Evolutionary conservation across 345 rosid species (phyloP).

Genomic region (Luvunga scandens): DNA sequence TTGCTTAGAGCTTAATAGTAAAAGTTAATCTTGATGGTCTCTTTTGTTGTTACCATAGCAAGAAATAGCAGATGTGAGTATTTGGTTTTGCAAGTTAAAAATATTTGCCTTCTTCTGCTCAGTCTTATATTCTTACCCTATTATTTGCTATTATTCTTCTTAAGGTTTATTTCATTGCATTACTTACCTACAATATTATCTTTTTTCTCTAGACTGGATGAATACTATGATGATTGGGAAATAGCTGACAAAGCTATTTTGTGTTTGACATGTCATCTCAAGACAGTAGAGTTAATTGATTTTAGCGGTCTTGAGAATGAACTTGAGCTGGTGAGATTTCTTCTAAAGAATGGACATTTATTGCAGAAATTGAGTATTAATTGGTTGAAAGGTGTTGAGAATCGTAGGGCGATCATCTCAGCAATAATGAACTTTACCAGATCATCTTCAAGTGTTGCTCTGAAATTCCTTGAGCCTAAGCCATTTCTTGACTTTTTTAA

Average conservation of each 20-base stretch:
- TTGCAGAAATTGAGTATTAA: neutral
- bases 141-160: neutral
- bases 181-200: neutral
- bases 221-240: neutral
- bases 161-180: neutral
- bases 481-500: neutral
- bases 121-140: neutral
- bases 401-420: neutral
- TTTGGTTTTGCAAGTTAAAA: neutral
- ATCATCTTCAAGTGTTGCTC: neutral
- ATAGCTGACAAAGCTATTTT: neutral
- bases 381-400: neutral
- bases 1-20: too few species aligned
- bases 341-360: neutral
- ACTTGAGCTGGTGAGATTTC: neutral
- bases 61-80: too few species aligned
- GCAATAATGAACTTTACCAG: neutral
- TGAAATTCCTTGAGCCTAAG: neutral
- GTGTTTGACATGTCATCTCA: conserved; percentile 3
- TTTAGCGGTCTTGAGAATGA: neutral
- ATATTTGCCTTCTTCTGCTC: too few species aligned
- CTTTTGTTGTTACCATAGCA: too few species aligned
- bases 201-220: neutral
- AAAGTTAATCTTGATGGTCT: too few species aligned
- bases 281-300: neutral